Conservation (phyloP, 108 stramenopile genomes). For the Skeletonema tropicum region DNA sequence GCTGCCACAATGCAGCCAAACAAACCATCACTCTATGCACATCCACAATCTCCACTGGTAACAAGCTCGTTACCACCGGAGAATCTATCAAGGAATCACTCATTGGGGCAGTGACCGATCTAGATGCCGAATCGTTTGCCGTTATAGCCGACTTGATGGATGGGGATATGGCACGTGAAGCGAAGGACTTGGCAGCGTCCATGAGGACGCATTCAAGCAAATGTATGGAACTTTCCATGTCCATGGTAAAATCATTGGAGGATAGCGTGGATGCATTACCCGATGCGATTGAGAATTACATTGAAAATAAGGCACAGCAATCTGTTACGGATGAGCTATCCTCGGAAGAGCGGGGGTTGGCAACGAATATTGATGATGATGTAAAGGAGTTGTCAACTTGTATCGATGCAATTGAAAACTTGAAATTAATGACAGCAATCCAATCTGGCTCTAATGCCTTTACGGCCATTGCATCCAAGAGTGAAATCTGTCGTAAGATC, state of each 20-base stretch:
- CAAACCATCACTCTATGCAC: constrained; percentile 32
- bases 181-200: constrained; percentile 33
- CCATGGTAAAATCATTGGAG: constrained; percentile 56
- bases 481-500: constrained; percentile 35
- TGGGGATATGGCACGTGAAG: constrained; percentile 47
- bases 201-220: constrained; percentile 44
- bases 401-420: constrained; percentile 44
- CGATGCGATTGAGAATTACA: constrained; percentile 35
- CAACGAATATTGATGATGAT: constrained; percentile 39
- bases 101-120: constrained; percentile 26
- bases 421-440: constrained; percentile 56
- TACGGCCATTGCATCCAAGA: constrained; percentile 42
- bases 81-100: constrained; percentile 29
- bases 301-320: constrained; percentile 47
- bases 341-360: constrained; percentile 24
- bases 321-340: constrained; percentile 26
- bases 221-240: constrained; percentile 49
- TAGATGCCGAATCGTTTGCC: constrained; percentile 48
- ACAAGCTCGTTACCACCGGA: constrained; percentile 16
- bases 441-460: constrained; percentile 53
- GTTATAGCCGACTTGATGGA: constrained; percentile 58
- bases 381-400: constrained; percentile 47
- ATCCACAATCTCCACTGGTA: constrained; percentile 27
- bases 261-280: constrained; percentile 53
- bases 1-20: constrained; percentile 20